These are phyloP conservation scores for Ophiostoma ulmi DNA, from an alignment of 2,329 filamentous ascomycete genomes.

Conservation along the genomic window DNA sequence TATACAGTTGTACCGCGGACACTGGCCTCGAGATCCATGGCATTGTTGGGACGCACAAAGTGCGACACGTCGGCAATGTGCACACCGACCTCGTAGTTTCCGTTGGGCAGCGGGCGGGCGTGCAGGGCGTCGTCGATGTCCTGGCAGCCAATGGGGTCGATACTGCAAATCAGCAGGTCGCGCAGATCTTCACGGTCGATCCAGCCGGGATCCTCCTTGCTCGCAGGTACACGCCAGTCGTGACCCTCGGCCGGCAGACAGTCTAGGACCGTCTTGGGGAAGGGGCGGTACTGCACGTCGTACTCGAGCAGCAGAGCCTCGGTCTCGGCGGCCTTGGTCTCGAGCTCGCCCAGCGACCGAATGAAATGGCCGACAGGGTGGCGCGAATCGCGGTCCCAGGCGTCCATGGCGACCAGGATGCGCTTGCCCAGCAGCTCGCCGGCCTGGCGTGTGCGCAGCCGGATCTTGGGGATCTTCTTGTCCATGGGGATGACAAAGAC, in stretches of 20 bases:
- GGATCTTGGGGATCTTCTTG: conserved; percentile 93
- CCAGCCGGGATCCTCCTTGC: conserved; percentile 78
- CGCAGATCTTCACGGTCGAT: conserved; percentile 76
- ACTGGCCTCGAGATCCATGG: conserved; percentile 94
- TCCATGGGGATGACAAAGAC: conserved; percentile 98
- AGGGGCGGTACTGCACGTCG: conserved; percentile 95
- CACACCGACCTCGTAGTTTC: conserved; percentile 92
- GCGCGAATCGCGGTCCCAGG: conserved; percentile 88
- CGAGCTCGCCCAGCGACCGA: conserved; percentile 83
- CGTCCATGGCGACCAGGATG: conserved; percentile 86
- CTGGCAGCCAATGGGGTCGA: conserved; percentile 91
- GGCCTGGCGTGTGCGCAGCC: conserved; percentile 84
- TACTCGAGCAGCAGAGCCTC: conserved; percentile 91
- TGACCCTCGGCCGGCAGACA: conserved; percentile 89
- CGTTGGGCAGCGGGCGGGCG: conserved; percentile 76
- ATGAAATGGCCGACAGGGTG: conserved; percentile 94
- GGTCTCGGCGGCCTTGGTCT: conserved; percentile 96
- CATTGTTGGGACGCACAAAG: conserved; percentile 93
- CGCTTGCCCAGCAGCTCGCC: conserved; percentile 85
- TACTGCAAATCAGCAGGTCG: conserved; percentile 87
- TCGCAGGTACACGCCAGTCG: conserved; percentile 85
- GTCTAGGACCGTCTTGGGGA: conserved; percentile 91
- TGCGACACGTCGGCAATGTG: conserved; percentile 99
- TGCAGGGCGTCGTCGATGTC: conserved; percentile 98
- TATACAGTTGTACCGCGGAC: conserved; percentile 95